Conservation (phyloP, 441 rosid species). For the Erodium texanum region DNA sequence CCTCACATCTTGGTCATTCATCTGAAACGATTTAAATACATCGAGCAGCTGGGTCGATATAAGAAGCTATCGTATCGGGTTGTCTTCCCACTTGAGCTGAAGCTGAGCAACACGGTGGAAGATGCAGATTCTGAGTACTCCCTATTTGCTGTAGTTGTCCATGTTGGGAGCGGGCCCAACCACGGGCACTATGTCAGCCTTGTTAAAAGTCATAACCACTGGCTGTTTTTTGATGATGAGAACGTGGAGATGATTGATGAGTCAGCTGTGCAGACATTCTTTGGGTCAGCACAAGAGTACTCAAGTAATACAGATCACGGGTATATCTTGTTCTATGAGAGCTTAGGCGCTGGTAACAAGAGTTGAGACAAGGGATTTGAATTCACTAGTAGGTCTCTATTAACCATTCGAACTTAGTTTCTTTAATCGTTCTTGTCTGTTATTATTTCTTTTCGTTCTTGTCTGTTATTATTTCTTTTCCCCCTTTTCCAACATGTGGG, state of each 20-base stretch:
- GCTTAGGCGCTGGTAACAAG: conserved; percentile 41
- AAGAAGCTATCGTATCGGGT: conserved; percentile 80
- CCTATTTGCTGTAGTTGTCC: conserved; percentile 88
- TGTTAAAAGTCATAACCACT: conserved; percentile 80
- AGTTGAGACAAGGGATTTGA: too few relatives aligned
- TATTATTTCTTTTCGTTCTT: conserved; percentile 12
- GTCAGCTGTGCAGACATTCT: conserved; percentile 86
- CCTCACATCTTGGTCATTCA: conserved; percentile 81
- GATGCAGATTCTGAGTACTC: conserved; percentile 80
- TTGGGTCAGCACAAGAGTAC: conserved; percentile 82
- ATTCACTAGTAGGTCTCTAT: conserved; percentile 30
- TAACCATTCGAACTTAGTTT: conserved; percentile 24
- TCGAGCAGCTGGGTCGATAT: conserved; percentile 79
- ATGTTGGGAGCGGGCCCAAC: conserved; percentile 90
- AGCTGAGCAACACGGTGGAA: conserved; percentile 80
- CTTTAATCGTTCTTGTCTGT: too few relatives aligned
- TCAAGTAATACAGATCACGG: conserved; percentile 86
- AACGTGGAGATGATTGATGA: conserved; percentile 87
- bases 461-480: conserved; percentile 14
- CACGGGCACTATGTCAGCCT: conserved; percentile 94
- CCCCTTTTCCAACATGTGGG: conserved; percentile 24
- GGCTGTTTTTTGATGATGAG: conserved; percentile 87
- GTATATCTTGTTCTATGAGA: conserved; percentile 82
- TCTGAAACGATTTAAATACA: conserved; percentile 81
- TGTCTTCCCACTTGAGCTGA: conserved; percentile 79